Percentiles rank a stretch among this genome's conserved stretches.
phyloP scores from a whole-genome alignment of 441 rosid species.

The Metrosideros polymorpha region DNA sequence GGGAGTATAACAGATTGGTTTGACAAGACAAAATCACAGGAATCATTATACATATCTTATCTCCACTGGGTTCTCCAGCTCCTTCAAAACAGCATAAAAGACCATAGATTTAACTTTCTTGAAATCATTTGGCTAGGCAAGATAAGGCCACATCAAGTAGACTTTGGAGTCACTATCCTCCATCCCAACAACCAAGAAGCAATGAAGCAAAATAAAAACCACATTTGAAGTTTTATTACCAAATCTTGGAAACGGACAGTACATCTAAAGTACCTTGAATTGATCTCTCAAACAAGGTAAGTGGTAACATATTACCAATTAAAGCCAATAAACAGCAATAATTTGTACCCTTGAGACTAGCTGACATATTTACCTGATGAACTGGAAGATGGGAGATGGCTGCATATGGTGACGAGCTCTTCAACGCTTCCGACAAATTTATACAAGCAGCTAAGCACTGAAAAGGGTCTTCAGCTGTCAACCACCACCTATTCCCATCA shows the following conservation, averaged over 20 bases:
- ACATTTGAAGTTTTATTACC: background rate
- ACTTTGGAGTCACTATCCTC: background rate
- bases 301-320: background rate
- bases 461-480: conserved; percentile 92
- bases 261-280: background rate
- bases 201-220: background rate
- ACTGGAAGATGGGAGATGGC: conserved; percentile 70
- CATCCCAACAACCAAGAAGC: background rate
- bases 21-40: background rate
- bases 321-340: background rate
- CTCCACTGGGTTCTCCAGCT: background rate
- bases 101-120: background rate
- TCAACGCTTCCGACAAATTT: conserved; percentile 72
- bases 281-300: background rate
- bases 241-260: background rate
- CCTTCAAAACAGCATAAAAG: background rate
- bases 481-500: conserved; percentile 85
- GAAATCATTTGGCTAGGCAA: background rate
- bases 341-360: background rate
- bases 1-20: background rate
- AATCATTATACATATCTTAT: background rate
- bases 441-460: conserved; percentile 93
- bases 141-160: background rate
- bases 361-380: conserved; percentile 63
- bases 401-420: conserved; percentile 58